Percentiles rank a stretch among this genome's conserved stretches.
phyloP scores from a whole-genome alignment of 2,329 filamentous ascomycete genomes.

The Colletotrichum sublineola region DNA sequence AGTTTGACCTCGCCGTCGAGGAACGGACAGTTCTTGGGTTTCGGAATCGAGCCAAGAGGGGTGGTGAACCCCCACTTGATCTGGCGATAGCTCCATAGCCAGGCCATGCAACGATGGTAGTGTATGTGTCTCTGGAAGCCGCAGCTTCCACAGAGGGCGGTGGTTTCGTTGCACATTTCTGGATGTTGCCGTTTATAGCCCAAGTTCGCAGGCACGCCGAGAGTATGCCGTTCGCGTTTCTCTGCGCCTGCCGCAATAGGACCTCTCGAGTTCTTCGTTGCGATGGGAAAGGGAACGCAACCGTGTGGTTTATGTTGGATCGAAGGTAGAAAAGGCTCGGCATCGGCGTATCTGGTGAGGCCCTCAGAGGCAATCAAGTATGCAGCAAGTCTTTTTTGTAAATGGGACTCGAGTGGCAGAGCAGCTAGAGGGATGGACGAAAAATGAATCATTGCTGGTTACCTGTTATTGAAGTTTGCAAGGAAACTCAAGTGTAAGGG shows the following conservation, averaged over 20 bases:
- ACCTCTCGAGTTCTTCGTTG: background rate
- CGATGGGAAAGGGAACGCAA: background rate
- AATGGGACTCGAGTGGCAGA: background rate
- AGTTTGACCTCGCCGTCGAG: slow-evolving; percentile 30
- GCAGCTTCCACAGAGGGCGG: slow-evolving; percentile 41
- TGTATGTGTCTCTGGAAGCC: slow-evolving; percentile 40
- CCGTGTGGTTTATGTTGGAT: background rate
- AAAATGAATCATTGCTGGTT: too few relatives aligned
- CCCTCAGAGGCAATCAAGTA: background rate
- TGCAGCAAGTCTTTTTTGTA: background rate
- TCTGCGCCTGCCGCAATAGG: background rate
- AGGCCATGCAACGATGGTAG: slow-evolving; percentile 38
- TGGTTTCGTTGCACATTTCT: slow-evolving; percentile 42
- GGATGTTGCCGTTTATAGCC: background rate
- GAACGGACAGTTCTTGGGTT: slow-evolving; percentile 30
- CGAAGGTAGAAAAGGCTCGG: background rate
- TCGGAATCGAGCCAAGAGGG: slow-evolving; percentile 28
- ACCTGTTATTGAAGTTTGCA: too few relatives aligned
- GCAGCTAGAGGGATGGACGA: background rate
- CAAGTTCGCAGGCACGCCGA: background rate
- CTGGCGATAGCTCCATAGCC: slow-evolving; percentile 24
- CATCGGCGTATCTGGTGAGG: background rate
- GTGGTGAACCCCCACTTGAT: slow-evolving; percentile 35
- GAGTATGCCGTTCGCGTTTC: background rate
- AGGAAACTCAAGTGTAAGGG: background rate